Evolutionary conservation across 148 eudicot species (phyloP), one percentile per base, ranked within the genome.

Genomic region (Rhododendron williamsianum): DNA sequence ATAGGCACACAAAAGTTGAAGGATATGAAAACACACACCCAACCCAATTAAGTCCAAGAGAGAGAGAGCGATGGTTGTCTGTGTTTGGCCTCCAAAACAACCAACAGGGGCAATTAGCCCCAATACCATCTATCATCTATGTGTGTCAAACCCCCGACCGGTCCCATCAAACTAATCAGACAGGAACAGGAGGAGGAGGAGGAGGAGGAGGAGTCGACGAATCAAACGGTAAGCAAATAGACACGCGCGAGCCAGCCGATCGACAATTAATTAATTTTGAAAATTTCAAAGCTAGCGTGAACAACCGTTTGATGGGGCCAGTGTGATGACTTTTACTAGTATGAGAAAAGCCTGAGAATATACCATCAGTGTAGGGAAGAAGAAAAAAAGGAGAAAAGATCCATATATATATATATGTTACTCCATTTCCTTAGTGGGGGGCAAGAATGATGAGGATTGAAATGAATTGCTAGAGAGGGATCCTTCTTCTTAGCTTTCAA

Each of bases 381-480:
- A 67, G 33, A 58, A 51, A 51, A 51, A 51, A 16, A 52, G 12
- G 36, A 13, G 81, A 45, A 45, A 6, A n/a, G 56, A 45, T 49
- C 6, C 13, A 27, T 27, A 27, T 27, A 27, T n/a, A n/a, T 0
- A 81, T 30, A 41, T 41, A 38, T 41, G 45, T 41, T 41, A 6
- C 45, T 41, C 27, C 30, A 30, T 46, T 56, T 48, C 45, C 84
- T 60, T 25, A 83, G 88, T 87, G 88, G 86, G 72, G 80, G 36
- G 51, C 45, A 83, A 83, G 67, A 38, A 87, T 79, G 48, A 81
- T 81, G 73, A 38, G 84, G 84, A 58, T 81, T 81, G 73, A 45
- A 58, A 41, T 41, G 7, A 41, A 41, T 4, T 5, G 6, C 35
- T 27, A 23, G 41, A 43, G n/a, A 21, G 23, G n/a, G 33, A 81